Evolutionary conservation across 768 basidiomycete species (phyloP), one percentile per base, ranked within the genome.

Genomic region (Auricularia cornea): DNA sequence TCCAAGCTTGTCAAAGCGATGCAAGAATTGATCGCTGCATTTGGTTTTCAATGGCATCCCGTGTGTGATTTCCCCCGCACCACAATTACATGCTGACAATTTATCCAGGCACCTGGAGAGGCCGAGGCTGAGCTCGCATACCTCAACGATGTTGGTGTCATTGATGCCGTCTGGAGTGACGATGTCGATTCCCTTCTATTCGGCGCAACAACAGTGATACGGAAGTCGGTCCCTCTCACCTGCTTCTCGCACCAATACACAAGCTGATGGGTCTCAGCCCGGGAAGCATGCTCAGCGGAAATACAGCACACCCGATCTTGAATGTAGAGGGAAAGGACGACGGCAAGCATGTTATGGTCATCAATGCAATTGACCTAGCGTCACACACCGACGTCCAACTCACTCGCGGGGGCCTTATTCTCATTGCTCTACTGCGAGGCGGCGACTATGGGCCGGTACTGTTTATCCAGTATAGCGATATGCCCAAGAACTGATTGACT

Each of bases 131-230:
- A 96, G 70, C 79, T 97, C 2, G 94, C 94, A 0, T 88, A 90
- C 66, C 79, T 97, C 62, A 94, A 93, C 68, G 78, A 82, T 3
- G 83, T 87, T 52, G 92, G 92, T 2, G 73, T 89, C 60, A 89
- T 98, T 63, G 95, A 98, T 71, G 92, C 87, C 0, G 83, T 97
- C 29, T 79, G 95, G 52, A 91, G 94, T 0, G 95, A 98, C 72
- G 95, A 97, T 69, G 94, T 94, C 1, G 94, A 98, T 70, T 94
- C 86, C 62, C 88, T 96, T 70, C 75, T 97, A 2, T 98, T 98
- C 66, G 94, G 94, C 26, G 94, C 92, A 1, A 81, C 76, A 5
- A 84, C 84, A 52, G 86, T 98, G 29, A 84, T 96, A 66, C 83
- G 94, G 70, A 97, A 96, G 92, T 92, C 20, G 1, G 44, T 48